These are phyloP conservation scores for Spongospora subterranea DNA, from an alignment of 208 protist genomes.

Conservation along the genomic window DNA sequence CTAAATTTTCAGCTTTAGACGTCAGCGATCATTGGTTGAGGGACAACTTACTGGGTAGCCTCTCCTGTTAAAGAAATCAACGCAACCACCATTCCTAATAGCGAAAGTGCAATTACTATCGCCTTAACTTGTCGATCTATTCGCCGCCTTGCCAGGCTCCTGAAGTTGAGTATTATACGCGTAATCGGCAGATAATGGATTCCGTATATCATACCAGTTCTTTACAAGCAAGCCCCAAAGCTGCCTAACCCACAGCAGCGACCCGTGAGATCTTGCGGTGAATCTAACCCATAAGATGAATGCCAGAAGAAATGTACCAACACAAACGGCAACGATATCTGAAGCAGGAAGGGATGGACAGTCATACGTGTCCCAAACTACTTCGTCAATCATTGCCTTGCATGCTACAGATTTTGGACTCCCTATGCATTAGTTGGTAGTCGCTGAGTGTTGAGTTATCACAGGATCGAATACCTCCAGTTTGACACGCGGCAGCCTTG, in stretches of 20 bases:
- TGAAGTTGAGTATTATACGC: background rate
- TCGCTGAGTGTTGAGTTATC: background rate
- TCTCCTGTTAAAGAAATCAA: background rate
- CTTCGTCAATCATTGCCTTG: slow-evolving; percentile 11
- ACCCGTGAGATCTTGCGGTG: background rate
- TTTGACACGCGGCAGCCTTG: background rate
- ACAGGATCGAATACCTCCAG: background rate
- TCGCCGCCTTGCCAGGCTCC: background rate
- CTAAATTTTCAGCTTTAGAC: background rate
- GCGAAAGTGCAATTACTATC: background rate
- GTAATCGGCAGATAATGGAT: background rate
- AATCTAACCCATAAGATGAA: background rate
- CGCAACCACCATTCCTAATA: background rate
- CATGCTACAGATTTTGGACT: background rate
- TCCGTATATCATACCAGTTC: background rate
- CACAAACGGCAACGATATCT: background rate
- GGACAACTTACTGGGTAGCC: background rate
- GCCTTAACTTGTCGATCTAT: slow-evolving; percentile 2
- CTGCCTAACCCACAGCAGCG: background rate
- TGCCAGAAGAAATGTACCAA: background rate
- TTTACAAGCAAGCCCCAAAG: slow-evolving; percentile 24
- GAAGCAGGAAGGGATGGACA: background rate
- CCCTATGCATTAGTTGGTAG: background rate
- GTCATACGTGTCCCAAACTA: slow-evolving; percentile 3
- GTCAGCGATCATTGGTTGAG: background rate